These are phyloP conservation scores for Kodamaea sp. DNA, from an alignment of 1,139 yeast species.

Conservation along the genomic window DNA sequence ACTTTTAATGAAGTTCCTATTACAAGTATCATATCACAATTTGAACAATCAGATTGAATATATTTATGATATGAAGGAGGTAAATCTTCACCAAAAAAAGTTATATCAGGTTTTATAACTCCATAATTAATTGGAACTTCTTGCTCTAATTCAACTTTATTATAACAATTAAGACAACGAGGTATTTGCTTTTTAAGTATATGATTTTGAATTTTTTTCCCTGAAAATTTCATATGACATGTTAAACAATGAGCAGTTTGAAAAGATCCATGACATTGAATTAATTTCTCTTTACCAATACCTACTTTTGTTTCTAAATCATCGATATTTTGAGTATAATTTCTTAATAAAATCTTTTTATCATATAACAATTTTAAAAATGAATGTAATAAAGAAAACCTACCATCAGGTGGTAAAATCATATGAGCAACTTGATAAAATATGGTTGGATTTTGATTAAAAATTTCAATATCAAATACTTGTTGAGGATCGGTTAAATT, in stretches of 20 bases:
- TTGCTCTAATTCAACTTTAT: constrained; percentile 15
- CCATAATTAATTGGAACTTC: constrained; percentile 22
- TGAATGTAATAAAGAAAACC: constrained; percentile 78
- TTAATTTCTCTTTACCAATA: constrained; percentile 59
- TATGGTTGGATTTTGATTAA: constrained; percentile 72
- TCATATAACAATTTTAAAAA: constrained; percentile 75
- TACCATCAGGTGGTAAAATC: constrained; percentile 68
- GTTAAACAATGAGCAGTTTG: constrained; percentile 86
- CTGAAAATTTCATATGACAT: constrained; percentile 66
- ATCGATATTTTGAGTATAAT: constrained; percentile 94
- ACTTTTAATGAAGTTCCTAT: constrained; percentile 94
- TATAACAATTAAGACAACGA: constrained; percentile 66
- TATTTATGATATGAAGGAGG: constrained; percentile 40
- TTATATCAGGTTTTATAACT: constrained; percentile 90
- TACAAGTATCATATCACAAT: constrained; percentile 77
- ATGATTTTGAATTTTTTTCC: constrained; percentile 59
- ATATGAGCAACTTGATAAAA: constrained; percentile 86
- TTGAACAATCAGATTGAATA: constrained; percentile 15
- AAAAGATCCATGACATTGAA: constrained; percentile 96
- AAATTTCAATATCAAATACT: constrained; percentile 75
- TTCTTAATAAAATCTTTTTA: constrained; percentile 73
- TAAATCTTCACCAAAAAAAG: constrained; percentile 87
- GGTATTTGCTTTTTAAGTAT: constrained; percentile 64
- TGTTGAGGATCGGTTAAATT: constrained; percentile 83
- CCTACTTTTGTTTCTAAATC: constrained; percentile 89